Conservation (phyloP, 306 rosid genomes). For the Corylus avellana region DNA sequence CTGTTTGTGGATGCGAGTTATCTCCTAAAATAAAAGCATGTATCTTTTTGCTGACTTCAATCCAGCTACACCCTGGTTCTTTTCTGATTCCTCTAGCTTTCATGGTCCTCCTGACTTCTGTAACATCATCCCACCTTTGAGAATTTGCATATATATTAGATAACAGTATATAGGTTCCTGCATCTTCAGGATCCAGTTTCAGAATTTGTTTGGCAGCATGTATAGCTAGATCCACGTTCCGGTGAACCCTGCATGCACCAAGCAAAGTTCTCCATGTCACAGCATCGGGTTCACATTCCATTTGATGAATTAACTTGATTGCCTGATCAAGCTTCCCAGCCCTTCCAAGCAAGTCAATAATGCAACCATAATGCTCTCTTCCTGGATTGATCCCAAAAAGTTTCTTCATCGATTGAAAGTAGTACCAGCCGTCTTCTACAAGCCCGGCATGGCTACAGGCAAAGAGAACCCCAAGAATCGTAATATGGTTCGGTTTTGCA, state of each 20-base stretch:
- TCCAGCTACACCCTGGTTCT: slow-evolving; percentile 95
- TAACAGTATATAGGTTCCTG: slow-evolving; percentile 76
- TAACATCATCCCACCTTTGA: slow-evolving; percentile 75
- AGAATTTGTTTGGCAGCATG: slow-evolving; percentile 72
- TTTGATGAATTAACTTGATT: slow-evolving; percentile 62
- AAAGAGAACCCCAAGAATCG: slow-evolving; percentile 84
- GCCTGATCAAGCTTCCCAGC: slow-evolving; percentile 81
- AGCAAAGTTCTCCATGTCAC: slow-evolving; percentile 87
- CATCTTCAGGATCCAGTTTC: slow-evolving; percentile 65
- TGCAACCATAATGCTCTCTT: slow-evolving; percentile 83
- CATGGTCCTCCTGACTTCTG: slow-evolving; percentile 68
- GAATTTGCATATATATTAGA: slow-evolving; percentile 80
- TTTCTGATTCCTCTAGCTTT: slow-evolving; percentile 63
- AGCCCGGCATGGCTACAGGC: slow-evolving; percentile 95
- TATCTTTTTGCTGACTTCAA: slow-evolving; percentile 71
- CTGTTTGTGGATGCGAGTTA: slow-evolving; percentile 69
- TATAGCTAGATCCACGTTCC: slow-evolving; percentile 66
- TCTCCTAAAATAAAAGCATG: slow-evolving; percentile 82
- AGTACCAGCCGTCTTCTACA: slow-evolving; percentile 67
- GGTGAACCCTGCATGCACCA: slow-evolving; percentile 78
- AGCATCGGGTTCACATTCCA: slow-evolving; percentile 74
- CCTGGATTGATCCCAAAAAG: slow-evolving; percentile 67
- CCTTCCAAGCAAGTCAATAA: slow-evolving; percentile 94
- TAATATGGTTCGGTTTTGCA: slow-evolving; percentile 69
- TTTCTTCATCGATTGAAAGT: slow-evolving; percentile 74